A percentile compares a stretch with the other conserved stretches of the same genome.
phyloP scores from a whole-genome alignment of 805 yeast genomes.

The Saturnispora sanitii region DNA sequence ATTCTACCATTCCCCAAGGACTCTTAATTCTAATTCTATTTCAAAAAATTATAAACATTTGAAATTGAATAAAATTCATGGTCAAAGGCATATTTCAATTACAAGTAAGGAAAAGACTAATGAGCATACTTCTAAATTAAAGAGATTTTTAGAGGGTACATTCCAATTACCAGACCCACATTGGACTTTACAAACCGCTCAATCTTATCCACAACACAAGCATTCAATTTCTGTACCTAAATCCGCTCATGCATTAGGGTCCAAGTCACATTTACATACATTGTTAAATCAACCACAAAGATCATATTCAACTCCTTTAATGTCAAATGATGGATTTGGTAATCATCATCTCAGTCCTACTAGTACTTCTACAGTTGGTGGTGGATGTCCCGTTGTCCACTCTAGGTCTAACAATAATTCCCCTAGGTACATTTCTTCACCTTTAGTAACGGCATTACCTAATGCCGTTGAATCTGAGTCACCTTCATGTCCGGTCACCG shows the following conservation, averaged over 20 bases:
- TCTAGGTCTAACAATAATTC: neutral
- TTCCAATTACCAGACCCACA: conserved; percentile 9
- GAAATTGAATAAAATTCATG: conserved; percentile 19
- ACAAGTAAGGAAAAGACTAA: conserved; percentile 20
- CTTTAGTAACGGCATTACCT: neutral
- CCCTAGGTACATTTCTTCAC: neutral
- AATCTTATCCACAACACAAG: neutral
- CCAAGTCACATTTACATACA: neutral
- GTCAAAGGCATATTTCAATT: conserved; percentile 11
- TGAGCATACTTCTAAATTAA: conserved; percentile 26
- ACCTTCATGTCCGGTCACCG: neutral
- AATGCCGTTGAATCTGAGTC: neutral
- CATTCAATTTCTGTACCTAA: conserved; percentile 1
- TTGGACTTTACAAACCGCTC: neutral
- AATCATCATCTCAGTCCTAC: too few species aligned
- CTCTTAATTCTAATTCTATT: conserved; percentile 23
- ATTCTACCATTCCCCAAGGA: conserved; percentile 25
- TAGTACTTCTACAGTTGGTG: neutral
- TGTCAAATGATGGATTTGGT: neutral
- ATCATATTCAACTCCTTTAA: conserved; percentile 1
- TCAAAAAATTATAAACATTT: conserved; percentile 22
- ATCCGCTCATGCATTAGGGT: neutral
- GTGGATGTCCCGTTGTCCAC: conserved; percentile 4
- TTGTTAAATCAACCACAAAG: neutral
- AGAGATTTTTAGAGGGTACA: conserved; percentile 25